phyloP scores from a whole-genome alignment of 2,329 filamentous ascomycete species.

The Tympanopsis confertula region DNA sequence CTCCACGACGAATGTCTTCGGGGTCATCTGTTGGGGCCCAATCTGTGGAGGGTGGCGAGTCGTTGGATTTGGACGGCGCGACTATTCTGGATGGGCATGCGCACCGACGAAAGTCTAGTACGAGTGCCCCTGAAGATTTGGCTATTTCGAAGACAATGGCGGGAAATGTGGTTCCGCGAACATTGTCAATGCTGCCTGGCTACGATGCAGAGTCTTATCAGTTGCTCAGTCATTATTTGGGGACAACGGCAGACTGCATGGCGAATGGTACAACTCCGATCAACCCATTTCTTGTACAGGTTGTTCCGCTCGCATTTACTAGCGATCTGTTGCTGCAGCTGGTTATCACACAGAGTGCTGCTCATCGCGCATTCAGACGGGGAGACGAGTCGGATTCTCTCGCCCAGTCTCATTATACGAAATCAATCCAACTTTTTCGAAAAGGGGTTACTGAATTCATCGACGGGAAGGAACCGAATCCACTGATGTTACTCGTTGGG shows the following conservation, averaged over 20 bases:
- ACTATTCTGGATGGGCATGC: too few relatives aligned
- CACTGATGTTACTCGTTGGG: constrained; percentile 27
- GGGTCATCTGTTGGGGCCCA: too few relatives aligned
- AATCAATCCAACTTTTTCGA: constrained; percentile 21
- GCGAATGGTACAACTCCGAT: constrained; percentile 31
- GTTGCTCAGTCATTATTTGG: constrained; percentile 30
- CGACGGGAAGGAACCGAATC: constrained; percentile 17
- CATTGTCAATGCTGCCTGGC: constrained; percentile 1
- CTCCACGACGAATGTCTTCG: too few relatives aligned
- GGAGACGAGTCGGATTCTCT: constrained; percentile 13
- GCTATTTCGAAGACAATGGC: too few relatives aligned
- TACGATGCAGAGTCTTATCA: constrained; percentile 23
- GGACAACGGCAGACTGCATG: constrained; percentile 31
- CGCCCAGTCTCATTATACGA: constrained; percentile 21
- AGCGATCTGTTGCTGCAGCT: constrained; percentile 31
- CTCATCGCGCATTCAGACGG: constrained; percentile 20
- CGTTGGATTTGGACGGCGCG: too few relatives aligned
- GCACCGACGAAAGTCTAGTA: too few relatives aligned
- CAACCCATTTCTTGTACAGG: constrained; percentile 31
- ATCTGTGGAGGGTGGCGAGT: too few relatives aligned
- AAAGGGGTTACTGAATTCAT: constrained; percentile 20
- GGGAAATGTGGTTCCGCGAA: background rate
- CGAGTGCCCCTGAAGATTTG: too few relatives aligned
- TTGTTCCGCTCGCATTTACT: constrained; percentile 31
- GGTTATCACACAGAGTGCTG: constrained; percentile 30